These are phyloP conservation scores for Puya raimondii DNA, from an alignment of 176 grass and related monocot genomes.

Conservation along the genomic window DNA sequence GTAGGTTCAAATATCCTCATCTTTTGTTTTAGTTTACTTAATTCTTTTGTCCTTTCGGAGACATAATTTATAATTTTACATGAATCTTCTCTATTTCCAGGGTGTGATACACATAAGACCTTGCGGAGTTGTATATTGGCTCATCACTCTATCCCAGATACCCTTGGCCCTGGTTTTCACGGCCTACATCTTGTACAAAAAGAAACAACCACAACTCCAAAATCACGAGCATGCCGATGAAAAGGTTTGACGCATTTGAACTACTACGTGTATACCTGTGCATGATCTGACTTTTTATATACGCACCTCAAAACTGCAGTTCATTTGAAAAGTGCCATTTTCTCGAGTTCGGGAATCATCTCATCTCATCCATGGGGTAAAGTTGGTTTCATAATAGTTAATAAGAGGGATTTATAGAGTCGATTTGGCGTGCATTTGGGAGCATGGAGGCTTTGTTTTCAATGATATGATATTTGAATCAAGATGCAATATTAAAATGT, in stretches of 20 bases:
- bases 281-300: background rate
- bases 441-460: too few species aligned
- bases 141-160: slow-evolving; percentile 47
- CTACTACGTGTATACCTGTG: background rate
- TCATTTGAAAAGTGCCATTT: too few species aligned
- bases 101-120: slow-evolving; percentile 50
- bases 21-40: background rate
- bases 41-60: background rate
- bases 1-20: too few species aligned
- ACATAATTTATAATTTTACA: background rate
- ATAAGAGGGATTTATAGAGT: too few species aligned
- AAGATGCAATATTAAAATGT: too few species aligned
- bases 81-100: slow-evolving; percentile 31
- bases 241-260: background rate
- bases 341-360: too few species aligned
- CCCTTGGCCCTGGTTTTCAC: slow-evolving; percentile 64
- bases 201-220: slow-evolving; percentile 29
- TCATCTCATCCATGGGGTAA: too few species aligned
- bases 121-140: slow-evolving; percentile 60
- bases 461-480: too few species aligned
- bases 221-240: slow-evolving; percentile 11
- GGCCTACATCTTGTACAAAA: slow-evolving; percentile 43
- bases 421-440: too few species aligned
- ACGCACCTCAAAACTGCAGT: background rate
- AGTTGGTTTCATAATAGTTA: too few species aligned